Conservation (phyloP, 2,329 filamentous ascomycete species). For the Talaromyces sp. region DNA sequence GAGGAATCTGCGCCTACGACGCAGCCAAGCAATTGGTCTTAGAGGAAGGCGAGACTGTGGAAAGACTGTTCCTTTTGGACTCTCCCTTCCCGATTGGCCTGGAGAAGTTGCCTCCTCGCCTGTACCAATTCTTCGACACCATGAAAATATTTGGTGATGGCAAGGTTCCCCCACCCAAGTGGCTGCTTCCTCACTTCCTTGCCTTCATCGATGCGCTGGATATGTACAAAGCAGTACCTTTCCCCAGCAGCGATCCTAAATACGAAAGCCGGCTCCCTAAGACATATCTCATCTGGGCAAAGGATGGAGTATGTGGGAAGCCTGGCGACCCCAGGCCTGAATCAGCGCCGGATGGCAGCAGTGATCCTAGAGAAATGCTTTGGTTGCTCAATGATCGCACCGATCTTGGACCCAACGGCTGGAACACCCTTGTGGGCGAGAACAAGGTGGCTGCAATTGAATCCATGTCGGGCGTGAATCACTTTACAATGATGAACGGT, state of each 20-base stretch:
- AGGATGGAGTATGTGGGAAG: slow-evolving; percentile 44
- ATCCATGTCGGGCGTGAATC: slow-evolving; percentile 29
- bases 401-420: slow-evolving; percentile 46
- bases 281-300: slow-evolving; percentile 45
- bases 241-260: slow-evolving; percentile 25
- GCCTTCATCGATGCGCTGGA: slow-evolving; percentile 47
- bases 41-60: slow-evolving; percentile 54
- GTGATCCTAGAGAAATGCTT: slow-evolving; percentile 46
- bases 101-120: slow-evolving; percentile 58
- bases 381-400: slow-evolving; percentile 46
- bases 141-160: slow-evolving; percentile 46
- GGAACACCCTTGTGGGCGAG: slow-evolving; percentile 41
- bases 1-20: slow-evolving; percentile 68
- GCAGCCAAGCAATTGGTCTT: slow-evolving; percentile 57
- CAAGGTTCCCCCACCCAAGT: slow-evolving; percentile 41
- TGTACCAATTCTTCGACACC: slow-evolving; percentile 48
- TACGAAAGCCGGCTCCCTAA: slow-evolving; percentile 35
- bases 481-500: slow-evolving; percentile 26
- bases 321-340: slow-evolving; percentile 37
- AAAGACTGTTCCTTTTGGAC: slow-evolving; percentile 62
- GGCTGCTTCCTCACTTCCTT: slow-evolving; percentile 50
- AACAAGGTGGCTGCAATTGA: slow-evolving; percentile 32
- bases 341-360: slow-evolving; percentile 32
- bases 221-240: slow-evolving; percentile 35
- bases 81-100: slow-evolving; percentile 63